Evolutionary conservation across 2,329 filamentous ascomycete species (phyloP), one percentile per base, ranked within the genome.

Genomic region (Tricladium varicosporioides): DNA sequence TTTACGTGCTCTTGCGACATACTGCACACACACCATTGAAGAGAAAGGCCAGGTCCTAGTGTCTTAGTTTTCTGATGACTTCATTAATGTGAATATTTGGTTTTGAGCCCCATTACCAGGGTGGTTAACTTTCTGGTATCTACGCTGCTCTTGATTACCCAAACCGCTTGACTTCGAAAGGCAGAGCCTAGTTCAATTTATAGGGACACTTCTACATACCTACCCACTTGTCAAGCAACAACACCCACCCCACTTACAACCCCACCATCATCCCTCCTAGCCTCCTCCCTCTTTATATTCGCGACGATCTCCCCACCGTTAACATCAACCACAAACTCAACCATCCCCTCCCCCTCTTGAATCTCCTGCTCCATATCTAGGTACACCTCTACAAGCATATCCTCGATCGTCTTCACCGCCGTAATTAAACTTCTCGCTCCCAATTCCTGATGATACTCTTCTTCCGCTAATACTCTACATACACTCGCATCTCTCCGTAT

Each of bases 341-440:
- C 56, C 13, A 63, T 47, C 9, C 60, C 57, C 1, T 59, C 58
- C 2, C 53, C 62, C 44, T 70, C 67, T 11, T n/a, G 53, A 36
- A 73, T 65, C 32, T 71, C 67, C 14, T 69, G 67, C 15, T 70
- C 67, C 3, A 67, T 59, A 11, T 67, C 59, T n/a, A 73, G 56
- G 54, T 72, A 73, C 27, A 53, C 54, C 5, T 63, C 61, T 18
- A 70, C 63, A 5, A 73, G 14, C 15, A 65, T 54, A 4, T 51
- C 45, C 43, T 65, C 51, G 7, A 69, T 61, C 4, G 67, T 60
- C 5, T 66, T 64, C 5, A 69, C 62, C 19, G 70, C 67, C 13
- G 53, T 63, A 11, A 59, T 62, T 27, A 70, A 56, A 32, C 71
- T 73, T 8, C 69, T 63, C 0, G 72, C 73, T 1, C 73, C 74